Conservation (phyloP, 202 grass and related monocot species). For the Hordeum pubiflorum region DNA sequence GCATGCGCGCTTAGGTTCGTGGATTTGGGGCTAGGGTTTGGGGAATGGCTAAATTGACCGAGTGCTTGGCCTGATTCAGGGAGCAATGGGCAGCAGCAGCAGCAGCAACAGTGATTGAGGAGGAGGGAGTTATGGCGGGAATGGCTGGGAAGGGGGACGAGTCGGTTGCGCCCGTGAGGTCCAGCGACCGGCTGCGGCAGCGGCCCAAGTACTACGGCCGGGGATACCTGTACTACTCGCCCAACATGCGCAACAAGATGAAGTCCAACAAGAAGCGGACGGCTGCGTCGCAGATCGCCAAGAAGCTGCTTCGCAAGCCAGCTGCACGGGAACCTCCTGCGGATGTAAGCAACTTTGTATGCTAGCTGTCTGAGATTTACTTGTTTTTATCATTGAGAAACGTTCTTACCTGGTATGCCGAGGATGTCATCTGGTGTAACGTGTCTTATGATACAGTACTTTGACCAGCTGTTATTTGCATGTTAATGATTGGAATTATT, state of each 20-base stretch:
- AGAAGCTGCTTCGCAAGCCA: conserved; percentile 73
- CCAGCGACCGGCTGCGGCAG: conserved; percentile 65
- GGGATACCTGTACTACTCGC: conserved; percentile 61
- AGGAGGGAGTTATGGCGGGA: conserved; percentile 19
- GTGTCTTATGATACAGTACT: not conserved
- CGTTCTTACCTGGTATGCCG: not conserved
- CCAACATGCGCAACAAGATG: conserved; percentile 78
- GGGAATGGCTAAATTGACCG: conserved; percentile 16
- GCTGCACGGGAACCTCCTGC: conserved; percentile 36
- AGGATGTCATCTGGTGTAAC: conserved; percentile 5
- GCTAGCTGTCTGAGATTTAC: not conserved
- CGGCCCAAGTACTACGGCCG: conserved; percentile 64
- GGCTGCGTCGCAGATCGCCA: conserved; percentile 81
- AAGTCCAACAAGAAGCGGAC: conserved; percentile 89
- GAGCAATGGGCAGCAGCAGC: not conserved
- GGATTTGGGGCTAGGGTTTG: conserved; percentile 51
- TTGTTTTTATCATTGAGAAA: not conserved
- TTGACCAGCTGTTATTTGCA: not conserved
- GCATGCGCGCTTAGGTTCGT: not conserved
- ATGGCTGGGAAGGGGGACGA: conserved; percentile 71
- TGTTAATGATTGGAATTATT: not conserved
- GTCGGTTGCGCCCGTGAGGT: conserved; percentile 49
- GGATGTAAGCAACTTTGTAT: conserved; percentile 59
- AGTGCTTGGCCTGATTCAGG: conserved; percentile 22
- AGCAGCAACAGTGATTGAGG: conserved; percentile 5